Base-by-base conservation (phyloP, 163 green algal species). In the Chlorella variabilis region DNA sequence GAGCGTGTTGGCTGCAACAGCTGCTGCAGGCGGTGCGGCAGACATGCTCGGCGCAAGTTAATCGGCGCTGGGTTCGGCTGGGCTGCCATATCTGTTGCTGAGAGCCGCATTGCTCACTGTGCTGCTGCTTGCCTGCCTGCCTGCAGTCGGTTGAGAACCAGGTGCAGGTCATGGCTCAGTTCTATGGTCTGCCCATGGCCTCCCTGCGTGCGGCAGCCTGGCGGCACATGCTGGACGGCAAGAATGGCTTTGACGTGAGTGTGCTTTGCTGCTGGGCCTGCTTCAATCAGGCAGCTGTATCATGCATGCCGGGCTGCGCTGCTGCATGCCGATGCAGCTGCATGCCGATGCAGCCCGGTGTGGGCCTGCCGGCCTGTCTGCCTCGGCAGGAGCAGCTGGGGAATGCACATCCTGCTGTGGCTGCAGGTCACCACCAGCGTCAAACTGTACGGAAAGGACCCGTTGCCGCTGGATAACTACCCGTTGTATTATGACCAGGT, bases 81-180 rank as follows among this genome's bases (percentile, higher is more conserved):
- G n/a, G n/a, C n/a, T n/a, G n/a, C n/a, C n/a, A n/a, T n/a, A 54
- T 54, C 45, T 54, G 45, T 54, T 54, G 45, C 45, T 54, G 45
- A 54, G 45, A 15, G 11, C 15, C 6, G 18, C 56, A 9, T 13
- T 51, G 63, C 63, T 33, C 3, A 21, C 17, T 20, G 15, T 70
- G 62, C 11, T 54, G 45, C 15, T 15, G 63, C 27, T 27, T 39
- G 63, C 17, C 3, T 48, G 33, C 49, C 67, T 66, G 70, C 70
- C 68, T 25, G 33, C 70, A 77, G 70, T 76, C 68, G 15, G 18
- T 76, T 2, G 68, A 76, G 20, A 76, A 76, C 29, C 68, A 76
- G 29, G 68, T 76, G 39, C 68, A 76, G 68, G 68, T 76, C 23
- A 76, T 76, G 68, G 68, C 42, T 8, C 68, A 76, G 68, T 76